A percentile compares a stretch with the other conserved stretches of the same genome.
Conservation (phyloP, 495 filamentous ascomycete genomes). For the Penicillium cinerascens region DNA sequence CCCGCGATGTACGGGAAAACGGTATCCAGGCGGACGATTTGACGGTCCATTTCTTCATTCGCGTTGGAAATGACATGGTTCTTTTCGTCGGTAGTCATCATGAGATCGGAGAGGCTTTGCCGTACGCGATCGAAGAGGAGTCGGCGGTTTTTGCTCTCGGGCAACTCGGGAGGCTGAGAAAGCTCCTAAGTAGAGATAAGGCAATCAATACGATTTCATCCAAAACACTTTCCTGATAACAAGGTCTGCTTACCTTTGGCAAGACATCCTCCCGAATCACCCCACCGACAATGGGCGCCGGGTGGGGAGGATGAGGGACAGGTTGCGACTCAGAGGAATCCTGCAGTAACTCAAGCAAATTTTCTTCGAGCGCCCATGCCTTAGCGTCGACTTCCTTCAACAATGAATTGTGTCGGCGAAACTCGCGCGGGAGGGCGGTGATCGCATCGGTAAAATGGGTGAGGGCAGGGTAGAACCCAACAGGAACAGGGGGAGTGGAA, state of each 20-base stretch:
- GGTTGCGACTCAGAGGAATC: conserved; percentile 58
- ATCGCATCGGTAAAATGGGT: conserved; percentile 93
- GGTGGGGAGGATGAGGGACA: conserved; percentile 34
- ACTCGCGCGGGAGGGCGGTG: conserved; percentile 87
- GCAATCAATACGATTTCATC: conserved; percentile 9
- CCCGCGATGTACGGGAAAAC: conserved; percentile 77
- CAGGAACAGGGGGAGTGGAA: conserved; percentile 35
- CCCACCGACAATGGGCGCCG: conserved; percentile 39
- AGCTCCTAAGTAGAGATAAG: conserved; percentile 22
- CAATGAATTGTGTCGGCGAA: conserved; percentile 88
- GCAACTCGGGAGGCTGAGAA: conserved; percentile 30
- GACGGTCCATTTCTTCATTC: conserved; percentile 81
- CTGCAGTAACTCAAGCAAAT: conserved; percentile 66
- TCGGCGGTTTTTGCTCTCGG: conserved; percentile 51
- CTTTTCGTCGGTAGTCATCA: conserved; percentile 89
- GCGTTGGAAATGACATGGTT: conserved; percentile 91
- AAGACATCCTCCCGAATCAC: conserved; percentile 39
- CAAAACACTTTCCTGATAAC: neutral
- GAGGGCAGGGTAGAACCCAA: conserved; percentile 85
- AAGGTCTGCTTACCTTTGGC: conserved; percentile 24
- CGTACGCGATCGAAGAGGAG: conserved; percentile 62
- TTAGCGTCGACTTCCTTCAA: conserved; percentile 98
- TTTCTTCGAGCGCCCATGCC: conserved; percentile 53
- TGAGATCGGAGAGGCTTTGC: conserved; percentile 66
- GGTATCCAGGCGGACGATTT: conserved; percentile 76